phyloP scores from a whole-genome alignment of 1,139 yeast genomes.

The Yamadazyma sp. region DNA sequence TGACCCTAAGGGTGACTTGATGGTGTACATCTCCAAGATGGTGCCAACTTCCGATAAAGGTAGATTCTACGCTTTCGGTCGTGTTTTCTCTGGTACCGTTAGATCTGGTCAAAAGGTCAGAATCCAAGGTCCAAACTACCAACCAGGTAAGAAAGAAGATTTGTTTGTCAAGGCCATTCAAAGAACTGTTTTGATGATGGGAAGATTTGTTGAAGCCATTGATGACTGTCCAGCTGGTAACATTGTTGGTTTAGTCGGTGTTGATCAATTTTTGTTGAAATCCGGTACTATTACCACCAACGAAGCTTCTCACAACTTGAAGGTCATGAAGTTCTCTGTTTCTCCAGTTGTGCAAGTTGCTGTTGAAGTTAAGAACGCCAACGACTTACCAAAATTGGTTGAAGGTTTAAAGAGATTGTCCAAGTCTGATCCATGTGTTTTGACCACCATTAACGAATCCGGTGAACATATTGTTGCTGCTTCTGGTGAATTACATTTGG shows the following conservation, averaged over 20 bases:
- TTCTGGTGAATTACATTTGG: conserved; percentile 99
- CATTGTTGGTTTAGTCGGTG: conserved; percentile 99
- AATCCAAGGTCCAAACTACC: conserved; percentile 99
- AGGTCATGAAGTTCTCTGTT: conserved; percentile 99
- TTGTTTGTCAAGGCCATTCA: conserved; percentile 96
- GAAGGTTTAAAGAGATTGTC: conserved; percentile 99
- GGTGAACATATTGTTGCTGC: conserved; percentile 99
- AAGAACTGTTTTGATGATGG: conserved; percentile 99
- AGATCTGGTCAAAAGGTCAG: conserved; percentile 98
- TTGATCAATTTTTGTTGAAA: conserved; percentile 98
- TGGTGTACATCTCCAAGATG: conserved; percentile 99
- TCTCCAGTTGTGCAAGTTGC: conserved; percentile 99
- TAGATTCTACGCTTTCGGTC: conserved; percentile 99
- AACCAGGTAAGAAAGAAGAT: conserved; percentile 97
- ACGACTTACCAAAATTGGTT: conserved; percentile 98
- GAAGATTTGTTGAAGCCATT: conserved; percentile 95
- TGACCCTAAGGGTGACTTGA: conserved; percentile 97
- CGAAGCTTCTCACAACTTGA: conserved; percentile 98
- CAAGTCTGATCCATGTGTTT: conserved; percentile 99
- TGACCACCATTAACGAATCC: conserved; percentile 81
- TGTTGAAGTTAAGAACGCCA: conserved; percentile 99
- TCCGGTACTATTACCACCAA: conserved; percentile 98
- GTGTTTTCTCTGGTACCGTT: conserved; percentile 99
- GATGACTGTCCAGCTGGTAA: conserved; percentile 99
- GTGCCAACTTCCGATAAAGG: conserved; percentile 99